Evolutionary conservation across 352 stramenopile genomes (phyloP).

Genomic region (Thalassiosira allenii): DNA sequence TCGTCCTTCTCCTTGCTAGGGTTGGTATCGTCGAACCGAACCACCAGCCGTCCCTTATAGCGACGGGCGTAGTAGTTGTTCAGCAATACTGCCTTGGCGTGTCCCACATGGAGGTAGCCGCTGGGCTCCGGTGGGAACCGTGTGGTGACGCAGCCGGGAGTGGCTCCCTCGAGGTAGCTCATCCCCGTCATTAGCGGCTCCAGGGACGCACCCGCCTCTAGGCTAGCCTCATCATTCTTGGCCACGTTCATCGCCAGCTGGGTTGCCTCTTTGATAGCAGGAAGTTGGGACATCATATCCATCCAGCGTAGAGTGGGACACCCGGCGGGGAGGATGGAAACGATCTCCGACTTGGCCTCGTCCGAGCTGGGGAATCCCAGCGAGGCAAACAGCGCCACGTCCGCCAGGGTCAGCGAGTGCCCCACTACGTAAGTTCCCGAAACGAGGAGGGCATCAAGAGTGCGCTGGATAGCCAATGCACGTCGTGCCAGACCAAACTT

Average conservation of each 20-base stretch:
- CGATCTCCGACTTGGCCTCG: constrained; percentile 33
- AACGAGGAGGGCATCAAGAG: constrained; percentile 90
- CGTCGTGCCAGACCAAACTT: constrained; percentile 69
- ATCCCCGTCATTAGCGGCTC: constrained; percentile 87
- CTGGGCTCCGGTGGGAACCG: constrained; percentile 98
- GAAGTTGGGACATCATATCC: constrained; percentile 70
- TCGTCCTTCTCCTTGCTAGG: constrained; percentile 99
- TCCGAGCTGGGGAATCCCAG: constrained; percentile 80
- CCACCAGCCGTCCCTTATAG: constrained; percentile 96
- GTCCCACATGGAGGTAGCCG: constrained; percentile 99
- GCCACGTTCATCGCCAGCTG: constrained; percentile 71
- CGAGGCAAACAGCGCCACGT: constrained; percentile 93
- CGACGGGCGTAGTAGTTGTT: constrained; percentile 98
- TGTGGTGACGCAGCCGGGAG: constrained; percentile 96
- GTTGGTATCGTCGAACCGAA: constrained; percentile 99
- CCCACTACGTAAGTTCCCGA: constrained; percentile 94
- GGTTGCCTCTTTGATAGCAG: constrained; percentile 72
- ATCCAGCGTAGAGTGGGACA: constrained; percentile 76
- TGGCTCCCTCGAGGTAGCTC: constrained; percentile 94
- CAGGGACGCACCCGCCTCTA: constrained; percentile 53
- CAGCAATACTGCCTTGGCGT: constrained; percentile 99
- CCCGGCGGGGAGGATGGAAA: constrained; percentile 28
- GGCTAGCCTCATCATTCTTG: constrained; percentile 55
- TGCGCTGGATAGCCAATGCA: constrained; percentile 80
- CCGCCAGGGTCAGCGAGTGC: constrained; percentile 93